phyloP scores from a whole-genome alignment of 352 stramenopile genomes.

The Thraustochytrium sp. region DNA sequence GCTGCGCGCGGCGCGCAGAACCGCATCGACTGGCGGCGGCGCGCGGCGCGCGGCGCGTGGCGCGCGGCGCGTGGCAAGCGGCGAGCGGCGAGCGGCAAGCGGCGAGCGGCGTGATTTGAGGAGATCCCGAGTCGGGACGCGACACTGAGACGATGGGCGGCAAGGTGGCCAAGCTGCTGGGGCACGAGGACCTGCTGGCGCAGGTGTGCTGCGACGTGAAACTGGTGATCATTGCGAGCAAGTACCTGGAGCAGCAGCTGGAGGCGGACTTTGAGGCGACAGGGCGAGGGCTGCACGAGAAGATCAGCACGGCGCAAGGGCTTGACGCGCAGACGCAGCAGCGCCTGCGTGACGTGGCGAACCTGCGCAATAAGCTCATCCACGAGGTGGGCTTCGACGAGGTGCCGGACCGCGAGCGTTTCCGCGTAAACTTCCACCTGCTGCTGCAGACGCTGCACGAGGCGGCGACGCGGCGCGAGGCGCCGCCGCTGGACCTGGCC shows the following conservation, averaged over 20 bases:
- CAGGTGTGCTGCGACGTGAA: slow-evolving; percentile 58
- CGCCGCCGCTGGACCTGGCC: too few relatives aligned
- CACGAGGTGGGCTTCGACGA: slow-evolving; percentile 61
- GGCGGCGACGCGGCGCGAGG: slow-evolving; percentile 57
- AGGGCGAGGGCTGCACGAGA: slow-evolving; percentile 67
- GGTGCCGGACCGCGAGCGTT: slow-evolving; percentile 59
- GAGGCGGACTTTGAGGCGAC: slow-evolving; percentile 59
- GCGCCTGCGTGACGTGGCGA: slow-evolving; percentile 66
- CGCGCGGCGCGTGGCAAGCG: too few relatives aligned
- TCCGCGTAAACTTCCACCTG: slow-evolving; percentile 62
- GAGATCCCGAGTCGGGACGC: too few relatives aligned
- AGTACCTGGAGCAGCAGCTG: slow-evolving; percentile 66
- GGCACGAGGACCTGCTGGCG: not conserved
- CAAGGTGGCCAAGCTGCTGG: too few relatives aligned
- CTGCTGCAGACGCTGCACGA: slow-evolving; percentile 62
- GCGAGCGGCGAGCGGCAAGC: too few relatives aligned
- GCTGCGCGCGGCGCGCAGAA: too few relatives aligned
- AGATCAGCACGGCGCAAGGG: slow-evolving; percentile 56
- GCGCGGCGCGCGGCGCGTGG: too few relatives aligned
- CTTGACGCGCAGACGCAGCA: slow-evolving; percentile 59
- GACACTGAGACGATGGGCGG: too few relatives aligned
- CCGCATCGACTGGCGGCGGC: too few relatives aligned
- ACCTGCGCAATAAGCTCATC: slow-evolving; percentile 66
- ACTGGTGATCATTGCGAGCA: slow-evolving; percentile 67
- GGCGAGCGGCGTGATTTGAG: too few relatives aligned